Conservation (phyloP, 176 grass and related monocot species). For the Luzula sylvatica region DNA sequence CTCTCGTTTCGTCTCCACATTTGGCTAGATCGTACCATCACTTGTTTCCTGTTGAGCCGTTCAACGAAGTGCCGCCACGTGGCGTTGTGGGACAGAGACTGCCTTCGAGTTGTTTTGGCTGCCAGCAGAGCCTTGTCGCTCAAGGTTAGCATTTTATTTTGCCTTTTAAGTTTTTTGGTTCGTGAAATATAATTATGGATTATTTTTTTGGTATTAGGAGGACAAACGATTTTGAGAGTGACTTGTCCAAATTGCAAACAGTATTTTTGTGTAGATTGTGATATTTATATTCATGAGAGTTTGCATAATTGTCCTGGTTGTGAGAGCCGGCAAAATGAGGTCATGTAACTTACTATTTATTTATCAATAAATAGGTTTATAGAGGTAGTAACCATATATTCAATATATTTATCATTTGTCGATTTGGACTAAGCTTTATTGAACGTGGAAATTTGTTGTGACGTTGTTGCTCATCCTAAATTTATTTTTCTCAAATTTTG, state of each 20-base stretch:
- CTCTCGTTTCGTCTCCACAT: conserved; percentile 92
- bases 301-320: conserved; percentile 97
- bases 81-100: conserved; percentile 59
- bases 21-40: conserved; percentile 94
- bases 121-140: conserved; percentile 63
- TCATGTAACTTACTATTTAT: background rate
- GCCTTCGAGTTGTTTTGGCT: conserved; percentile 66
- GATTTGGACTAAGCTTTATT: too few relatives aligned
- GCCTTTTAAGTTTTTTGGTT: background rate
- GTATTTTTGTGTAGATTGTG: conserved; percentile 87
- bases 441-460: too few relatives aligned
- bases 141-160: conserved; percentile 33
- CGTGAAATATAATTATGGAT: too few relatives aligned
- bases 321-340: conserved; percentile 47
- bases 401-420: too few relatives aligned
- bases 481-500: too few relatives aligned
- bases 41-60: conserved; percentile 81
- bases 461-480: too few relatives aligned
- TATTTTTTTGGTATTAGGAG: conserved; percentile 35
- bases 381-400: too few relatives aligned
- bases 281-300: conserved; percentile 98
- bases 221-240: conserved; percentile 40
- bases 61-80: conserved; percentile 60
- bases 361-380: too few relatives aligned
- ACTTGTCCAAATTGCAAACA: conserved; percentile 80